Evolutionary conservation across 176 grass and related monocot species (phyloP).

Genomic region (Hyparrhenia diplandra): DNA sequence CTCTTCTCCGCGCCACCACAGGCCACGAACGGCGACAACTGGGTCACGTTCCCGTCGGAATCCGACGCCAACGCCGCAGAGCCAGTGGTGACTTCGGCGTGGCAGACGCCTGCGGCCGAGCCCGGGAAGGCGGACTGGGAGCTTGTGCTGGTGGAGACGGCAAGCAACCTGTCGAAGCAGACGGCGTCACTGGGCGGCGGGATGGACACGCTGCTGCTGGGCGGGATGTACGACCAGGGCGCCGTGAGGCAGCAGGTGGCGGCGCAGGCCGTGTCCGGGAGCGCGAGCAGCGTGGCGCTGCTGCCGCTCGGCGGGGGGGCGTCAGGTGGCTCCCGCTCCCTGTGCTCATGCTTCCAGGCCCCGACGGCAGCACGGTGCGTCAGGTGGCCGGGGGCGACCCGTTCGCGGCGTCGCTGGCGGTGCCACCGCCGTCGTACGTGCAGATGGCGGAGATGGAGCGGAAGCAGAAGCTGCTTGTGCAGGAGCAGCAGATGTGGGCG

Average conservation of each 20-base stretch:
- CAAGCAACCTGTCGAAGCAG: too few relatives aligned
- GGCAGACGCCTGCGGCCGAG: constrained; percentile 70
- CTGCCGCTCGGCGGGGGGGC: neutral
- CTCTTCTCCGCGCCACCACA: constrained; percentile 58
- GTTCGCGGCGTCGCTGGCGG: constrained; percentile 57
- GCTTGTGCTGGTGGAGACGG: constrained; percentile 58
- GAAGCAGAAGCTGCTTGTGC: constrained; percentile 66
- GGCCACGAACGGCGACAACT: constrained; percentile 3
- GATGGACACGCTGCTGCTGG: constrained; percentile 67
- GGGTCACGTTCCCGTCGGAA: constrained; percentile 67
- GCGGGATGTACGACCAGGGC: constrained; percentile 85
- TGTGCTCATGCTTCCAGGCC: constrained; percentile 61
- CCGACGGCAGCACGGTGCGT: constrained; percentile 45
- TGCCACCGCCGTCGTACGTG: constrained; percentile 77
- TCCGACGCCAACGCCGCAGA: too few relatives aligned
- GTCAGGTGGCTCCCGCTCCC: too few relatives aligned
- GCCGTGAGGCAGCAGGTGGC: constrained; percentile 38
- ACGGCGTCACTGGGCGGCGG: too few relatives aligned
- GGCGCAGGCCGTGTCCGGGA: constrained; percentile 45
- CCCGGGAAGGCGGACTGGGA: constrained; percentile 74
- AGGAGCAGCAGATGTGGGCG: constrained; percentile 80
- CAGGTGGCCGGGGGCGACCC: constrained; percentile 54
- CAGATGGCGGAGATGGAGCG: constrained; percentile 77
- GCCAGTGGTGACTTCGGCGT: constrained; percentile 42
- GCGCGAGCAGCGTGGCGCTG: constrained; percentile 64